Evolutionary conservation across 169 alveolate species (phyloP).

Genomic region (Besnoitia besnoiti): DNA sequence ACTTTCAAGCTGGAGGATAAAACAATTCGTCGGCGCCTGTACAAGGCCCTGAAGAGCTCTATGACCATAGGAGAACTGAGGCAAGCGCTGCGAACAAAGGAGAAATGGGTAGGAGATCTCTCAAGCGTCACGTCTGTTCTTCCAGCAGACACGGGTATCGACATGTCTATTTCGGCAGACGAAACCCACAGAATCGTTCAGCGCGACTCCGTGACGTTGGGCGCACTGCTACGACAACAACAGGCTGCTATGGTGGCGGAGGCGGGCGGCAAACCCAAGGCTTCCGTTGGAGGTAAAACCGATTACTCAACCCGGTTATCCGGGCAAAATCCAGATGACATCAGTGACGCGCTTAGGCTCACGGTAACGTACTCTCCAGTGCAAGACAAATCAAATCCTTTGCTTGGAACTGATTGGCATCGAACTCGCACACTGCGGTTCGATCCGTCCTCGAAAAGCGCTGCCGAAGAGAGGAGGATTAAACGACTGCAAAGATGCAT

Average conservation of each 20-base stretch:
- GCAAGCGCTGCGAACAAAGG: not conserved
- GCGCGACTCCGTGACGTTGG: not conserved
- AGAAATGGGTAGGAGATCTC: not conserved
- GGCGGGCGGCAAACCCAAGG: not conserved
- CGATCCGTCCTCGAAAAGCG: not conserved
- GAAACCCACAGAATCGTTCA: not conserved
- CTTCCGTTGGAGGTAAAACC: not conserved
- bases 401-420: not conserved
- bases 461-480: not conserved
- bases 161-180: not conserved
- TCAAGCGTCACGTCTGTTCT: not conserved
- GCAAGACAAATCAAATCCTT: not conserved
- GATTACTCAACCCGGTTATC: not conserved
- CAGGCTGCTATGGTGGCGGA: not conserved
- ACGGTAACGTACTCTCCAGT: not conserved
- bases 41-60: not conserved
- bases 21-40: not conserved
- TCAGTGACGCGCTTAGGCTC: constrained; percentile 1
- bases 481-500: not conserved
- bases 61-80: constrained; percentile 23
- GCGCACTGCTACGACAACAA: constrained; percentile 20
- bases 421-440: not conserved
- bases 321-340: not conserved
- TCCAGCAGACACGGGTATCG: not conserved
- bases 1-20: constrained; percentile 21